These are phyloP conservation scores for Plasmodium gonderi DNA, from an alignment of 169 alveolate species.

Conservation along the genomic window DNA sequence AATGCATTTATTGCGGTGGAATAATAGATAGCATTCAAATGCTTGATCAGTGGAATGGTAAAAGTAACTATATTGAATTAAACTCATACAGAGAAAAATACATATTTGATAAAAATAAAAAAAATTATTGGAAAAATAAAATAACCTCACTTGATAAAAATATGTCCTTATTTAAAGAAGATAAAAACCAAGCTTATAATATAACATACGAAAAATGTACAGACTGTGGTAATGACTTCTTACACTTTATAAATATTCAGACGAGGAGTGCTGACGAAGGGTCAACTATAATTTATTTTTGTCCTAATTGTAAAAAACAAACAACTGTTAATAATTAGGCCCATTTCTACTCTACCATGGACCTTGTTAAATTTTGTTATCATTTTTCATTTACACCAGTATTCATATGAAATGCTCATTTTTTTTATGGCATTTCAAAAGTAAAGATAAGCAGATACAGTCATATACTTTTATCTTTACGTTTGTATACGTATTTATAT, in stretches of 20 bases:
- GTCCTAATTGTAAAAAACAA: constrained; percentile 86
- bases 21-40: constrained; percentile 32
- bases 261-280: constrained; percentile 93
- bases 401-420: not conserved
- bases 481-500: too few relatives aligned
- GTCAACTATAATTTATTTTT: constrained; percentile 89
- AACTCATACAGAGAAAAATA: constrained; percentile 81
- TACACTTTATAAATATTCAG: constrained; percentile 87
- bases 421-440: not conserved
- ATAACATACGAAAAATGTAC: constrained; percentile 85
- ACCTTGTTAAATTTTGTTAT: not conserved
- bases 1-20: constrained; percentile 59
- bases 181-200: constrained; percentile 72
- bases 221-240: constrained; percentile 87
- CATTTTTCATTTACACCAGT: too few relatives aligned
- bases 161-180: constrained; percentile 59
- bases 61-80: constrained; percentile 75
- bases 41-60: not conserved
- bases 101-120: constrained; percentile 80
- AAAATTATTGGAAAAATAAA: constrained; percentile 84
- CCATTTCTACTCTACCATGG: not conserved
- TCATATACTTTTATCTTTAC: not conserved
- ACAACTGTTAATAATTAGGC: constrained; percentile 84
- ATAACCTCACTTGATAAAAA: constrained; percentile 36
- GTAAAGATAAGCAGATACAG: not conserved